Evolutionary conservation across 2,329 filamentous ascomycete species (phyloP), one percentile per base, ranked within the genome.

Genomic region (Trichoderma sp.): DNA sequence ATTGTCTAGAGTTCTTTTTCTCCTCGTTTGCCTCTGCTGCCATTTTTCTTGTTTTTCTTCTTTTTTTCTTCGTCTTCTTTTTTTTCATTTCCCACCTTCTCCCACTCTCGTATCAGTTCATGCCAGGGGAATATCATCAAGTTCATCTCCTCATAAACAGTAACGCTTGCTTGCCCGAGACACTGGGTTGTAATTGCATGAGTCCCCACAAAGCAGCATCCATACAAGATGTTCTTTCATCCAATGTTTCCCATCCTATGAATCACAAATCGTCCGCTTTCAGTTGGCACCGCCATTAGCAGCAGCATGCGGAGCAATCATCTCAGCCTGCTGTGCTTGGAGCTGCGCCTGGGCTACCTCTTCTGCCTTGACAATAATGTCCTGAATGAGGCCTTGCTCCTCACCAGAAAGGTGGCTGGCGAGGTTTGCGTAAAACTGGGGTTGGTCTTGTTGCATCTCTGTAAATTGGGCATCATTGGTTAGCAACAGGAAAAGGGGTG

Each of bases 391-490:
- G 77, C 90, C 89, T 83, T 97, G 94, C 82, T 98, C 95, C 67
- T 97, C 94, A 0, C 91, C 88, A 50, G 90, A 92, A 56, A 98
- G 90, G 77, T 94, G 93, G 79, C 93, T 91, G 27, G 94, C 95
- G 75, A 99, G 88, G 76, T 89, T 92, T 60, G 92, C 88, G 83
- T 98, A 99, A 79, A 98, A 93, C 79, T 95, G 93, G 18, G 96
- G 95, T 81, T 98, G 95, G 80, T 95, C 93, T 86, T 93, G 92
- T 90, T 98, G 95, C 82, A 98, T 90, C 84, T 91, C 95, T 97
- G 82, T 66, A 71, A 69, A 29, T 31, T n/a, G 14, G 35, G 35
- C 2, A 62, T 35, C 31, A 35, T 45, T 31, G 33, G 60, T 84
- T 76, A 85, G 83, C 76, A 76, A 11, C 62, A 71, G 35, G 18